phyloP scores from a whole-genome alignment of 768 basidiomycete genomes.

The Tricholoma hemisulphureum region DNA sequence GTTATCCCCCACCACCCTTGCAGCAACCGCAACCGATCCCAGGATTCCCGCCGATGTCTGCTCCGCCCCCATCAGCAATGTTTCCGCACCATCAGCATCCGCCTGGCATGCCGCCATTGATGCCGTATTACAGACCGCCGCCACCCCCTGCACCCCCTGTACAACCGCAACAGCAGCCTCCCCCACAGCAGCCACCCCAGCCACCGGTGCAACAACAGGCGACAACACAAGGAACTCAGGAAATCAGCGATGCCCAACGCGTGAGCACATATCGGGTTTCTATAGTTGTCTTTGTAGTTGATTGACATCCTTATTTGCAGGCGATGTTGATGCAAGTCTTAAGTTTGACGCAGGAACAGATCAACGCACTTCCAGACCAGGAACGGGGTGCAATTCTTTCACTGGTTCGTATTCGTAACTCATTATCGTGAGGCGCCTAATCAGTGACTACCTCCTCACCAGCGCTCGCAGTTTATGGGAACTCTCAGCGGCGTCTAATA shows the following conservation, averaged over 20 bases:
- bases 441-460: neutral
- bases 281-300: conserved; percentile 15
- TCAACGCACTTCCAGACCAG: conserved; percentile 72
- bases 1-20: conserved; percentile 29
- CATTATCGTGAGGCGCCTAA: neutral
- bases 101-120: conserved; percentile 31
- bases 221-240: conserved; percentile 33
- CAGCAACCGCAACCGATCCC: conserved; percentile 33
- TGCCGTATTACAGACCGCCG: conserved; percentile 36
- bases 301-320: conserved; percentile 32
- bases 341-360: conserved; percentile 76
- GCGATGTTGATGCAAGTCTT: conserved; percentile 87
- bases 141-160: conserved; percentile 29
- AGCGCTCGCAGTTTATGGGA: conserved; percentile 43
- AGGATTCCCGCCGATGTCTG: conserved; percentile 28
- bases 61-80: conserved; percentile 30
- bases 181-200: conserved; percentile 25
- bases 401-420: conserved; percentile 47
- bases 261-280: conserved; percentile 20
- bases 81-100: conserved; percentile 30
- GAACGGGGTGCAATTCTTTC: conserved; percentile 81
- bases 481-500: conserved; percentile 18
- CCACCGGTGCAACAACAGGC: conserved; percentile 29
- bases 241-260: conserved; percentile 54
- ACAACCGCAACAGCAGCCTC: conserved; percentile 22